A percentile compares a stretch with the other conserved stretches of the same genome.
Evolutionary conservation across 352 stramenopile genomes (phyloP).

Genomic region (Phytophthora tubulina): DNA sequence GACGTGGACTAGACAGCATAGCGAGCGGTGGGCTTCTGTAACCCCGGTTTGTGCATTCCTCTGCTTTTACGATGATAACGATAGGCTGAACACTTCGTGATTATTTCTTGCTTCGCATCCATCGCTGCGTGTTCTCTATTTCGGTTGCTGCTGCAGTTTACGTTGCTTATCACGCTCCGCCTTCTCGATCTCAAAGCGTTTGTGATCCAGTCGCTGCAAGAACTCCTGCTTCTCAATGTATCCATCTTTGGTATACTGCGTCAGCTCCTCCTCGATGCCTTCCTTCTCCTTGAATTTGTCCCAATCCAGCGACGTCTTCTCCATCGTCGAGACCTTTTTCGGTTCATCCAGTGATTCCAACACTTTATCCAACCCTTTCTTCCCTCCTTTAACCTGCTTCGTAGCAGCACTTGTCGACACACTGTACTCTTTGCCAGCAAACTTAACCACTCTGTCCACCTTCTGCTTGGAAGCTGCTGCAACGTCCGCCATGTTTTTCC

Average conservation of each 20-base stretch:
- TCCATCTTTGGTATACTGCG: constrained; percentile 94
- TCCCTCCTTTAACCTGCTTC: constrained; percentile 1
- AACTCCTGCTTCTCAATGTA: constrained; percentile 97
- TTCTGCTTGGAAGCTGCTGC: constrained; percentile 37
- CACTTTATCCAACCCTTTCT: constrained; percentile 83
- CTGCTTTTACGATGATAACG: constrained; percentile 26
- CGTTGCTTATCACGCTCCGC: constrained; percentile 84
- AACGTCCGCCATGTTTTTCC: constrained; percentile 51
- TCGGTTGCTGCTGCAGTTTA: constrained; percentile 53
- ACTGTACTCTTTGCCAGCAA: constrained; percentile 86
- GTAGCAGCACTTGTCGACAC: constrained; percentile 23
- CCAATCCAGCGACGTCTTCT: constrained; percentile 96
- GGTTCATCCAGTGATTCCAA: constrained; percentile 88
- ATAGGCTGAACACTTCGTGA: constrained; percentile 10
- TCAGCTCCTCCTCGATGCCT: constrained; percentile 93
- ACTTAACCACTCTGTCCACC: constrained; percentile 81
- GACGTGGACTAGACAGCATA: constrained; percentile 65
- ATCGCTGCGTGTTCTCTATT: constrained; percentile 25
- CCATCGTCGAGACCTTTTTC: constrained; percentile 94
- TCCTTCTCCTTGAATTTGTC: constrained; percentile 95
- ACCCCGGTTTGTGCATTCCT: constrained; percentile 13
- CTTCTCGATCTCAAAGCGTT: constrained; percentile 92
- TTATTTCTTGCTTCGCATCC: background rate
- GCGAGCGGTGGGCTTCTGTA: background rate
- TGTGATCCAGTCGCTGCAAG: constrained; percentile 89